Evolutionary conservation across 192 early-diverging fungal genomes (phyloP).

Genomic region (Ambispora gerdemannii): DNA sequence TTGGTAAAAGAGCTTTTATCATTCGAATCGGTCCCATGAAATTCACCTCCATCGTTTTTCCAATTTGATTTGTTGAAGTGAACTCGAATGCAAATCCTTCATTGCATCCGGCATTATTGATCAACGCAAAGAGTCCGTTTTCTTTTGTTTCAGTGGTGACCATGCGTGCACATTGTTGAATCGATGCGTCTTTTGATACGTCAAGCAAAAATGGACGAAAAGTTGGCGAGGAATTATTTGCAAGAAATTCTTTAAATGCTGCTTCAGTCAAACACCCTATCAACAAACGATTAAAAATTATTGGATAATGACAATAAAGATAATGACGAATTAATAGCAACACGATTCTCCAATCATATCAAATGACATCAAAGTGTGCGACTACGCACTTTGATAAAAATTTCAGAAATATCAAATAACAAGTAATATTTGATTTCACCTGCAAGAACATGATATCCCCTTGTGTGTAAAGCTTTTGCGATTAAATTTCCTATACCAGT

Average conservation of each 20-base stretch:
- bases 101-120: constrained; percentile 29
- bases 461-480: constrained; percentile 28
- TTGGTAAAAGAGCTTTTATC: constrained; percentile 40
- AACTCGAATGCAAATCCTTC: constrained; percentile 32
- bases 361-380: too few species aligned
- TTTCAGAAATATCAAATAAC: neutral
- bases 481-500: constrained; percentile 29
- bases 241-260: constrained; percentile 23
- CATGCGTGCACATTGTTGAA: constrained; percentile 28
- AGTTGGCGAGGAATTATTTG: neutral
- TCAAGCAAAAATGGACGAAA: constrained; percentile 28
- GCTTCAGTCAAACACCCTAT: constrained; percentile 23
- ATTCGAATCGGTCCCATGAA: constrained; percentile 46
- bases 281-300: neutral
- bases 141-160: constrained; percentile 18
- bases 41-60: constrained; percentile 46
- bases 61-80: constrained; percentile 24
- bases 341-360: too few species aligned
- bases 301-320: too few species aligned
- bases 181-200: constrained; percentile 27
- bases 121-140: constrained; percentile 28
- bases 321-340: too few species aligned
- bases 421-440: neutral
- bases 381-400: too few species aligned
- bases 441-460: constrained; percentile 28